Percentiles rank a stretch among this genome's conserved stretches.
Conservation (phyloP, 1,139 yeast genomes). For the Geotrichum australiense region DNA sequence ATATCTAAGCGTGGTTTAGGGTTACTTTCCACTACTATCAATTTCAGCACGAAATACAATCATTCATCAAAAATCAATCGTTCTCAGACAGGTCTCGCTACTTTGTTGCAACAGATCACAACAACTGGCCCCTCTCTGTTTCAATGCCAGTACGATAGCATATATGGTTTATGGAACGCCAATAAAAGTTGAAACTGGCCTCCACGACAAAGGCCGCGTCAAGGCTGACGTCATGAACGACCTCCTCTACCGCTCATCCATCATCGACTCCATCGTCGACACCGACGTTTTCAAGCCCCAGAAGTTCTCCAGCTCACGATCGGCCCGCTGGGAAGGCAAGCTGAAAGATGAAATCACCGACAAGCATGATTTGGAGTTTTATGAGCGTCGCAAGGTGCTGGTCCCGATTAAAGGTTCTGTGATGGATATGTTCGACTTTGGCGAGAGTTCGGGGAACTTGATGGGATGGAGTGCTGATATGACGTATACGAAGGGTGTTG, state of each 20-base stretch:
- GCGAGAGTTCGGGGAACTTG: too few relatives aligned
- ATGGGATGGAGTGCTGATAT: too few relatives aligned
- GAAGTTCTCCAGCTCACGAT: not conserved
- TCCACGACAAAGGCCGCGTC: constrained; percentile 4
- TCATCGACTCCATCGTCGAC: constrained; percentile 9
- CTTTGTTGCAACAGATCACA: too few relatives aligned
- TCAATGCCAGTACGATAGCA: too few relatives aligned
- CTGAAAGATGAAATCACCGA: not conserved
- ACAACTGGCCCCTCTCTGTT: too few relatives aligned
- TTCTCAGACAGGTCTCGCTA: too few relatives aligned
- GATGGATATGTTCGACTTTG: not conserved
- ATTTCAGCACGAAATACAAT: too few relatives aligned
- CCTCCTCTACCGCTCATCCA: constrained; percentile 5
- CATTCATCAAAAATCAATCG: too few relatives aligned
- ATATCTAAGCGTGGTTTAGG: too few relatives aligned
- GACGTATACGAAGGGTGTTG: too few relatives aligned
- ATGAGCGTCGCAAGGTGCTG: not conserved
- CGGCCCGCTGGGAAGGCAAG: not conserved
- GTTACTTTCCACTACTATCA: too few relatives aligned
- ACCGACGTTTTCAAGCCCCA: constrained; percentile 1
- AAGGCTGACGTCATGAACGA: constrained; percentile 9
- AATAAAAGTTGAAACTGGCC: not conserved
- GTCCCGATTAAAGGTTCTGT: not conserved
- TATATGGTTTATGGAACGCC: constrained; percentile 4
- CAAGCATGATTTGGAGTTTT: not conserved